A percentile compares a stretch with the other conserved stretches of the same genome.
Conservation (phyloP, 805 yeast genomes). For the Wickerhamomyces tratensis region DNA sequence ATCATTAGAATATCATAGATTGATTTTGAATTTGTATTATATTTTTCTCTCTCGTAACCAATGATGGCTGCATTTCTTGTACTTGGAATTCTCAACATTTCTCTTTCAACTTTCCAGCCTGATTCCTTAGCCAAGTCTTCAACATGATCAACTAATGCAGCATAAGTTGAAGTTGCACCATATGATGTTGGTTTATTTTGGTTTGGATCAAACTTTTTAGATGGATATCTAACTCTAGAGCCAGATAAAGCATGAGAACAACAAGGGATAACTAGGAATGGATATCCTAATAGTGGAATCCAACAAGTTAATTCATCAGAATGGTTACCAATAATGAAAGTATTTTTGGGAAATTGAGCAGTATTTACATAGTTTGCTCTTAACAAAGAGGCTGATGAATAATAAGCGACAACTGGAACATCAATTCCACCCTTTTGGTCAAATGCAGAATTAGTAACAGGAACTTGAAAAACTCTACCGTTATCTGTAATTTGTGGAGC, state of each 20-base stretch:
- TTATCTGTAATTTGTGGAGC: slow-evolving; percentile 50
- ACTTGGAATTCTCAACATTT: slow-evolving; percentile 86
- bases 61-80: slow-evolving; percentile 88
- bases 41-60: slow-evolving; percentile 39
- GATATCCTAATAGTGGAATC: slow-evolving; percentile 82
- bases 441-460: slow-evolving; percentile 13
- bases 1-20: slow-evolving; percentile 52
- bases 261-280: slow-evolving; percentile 90
- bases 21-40: slow-evolving; percentile 20
- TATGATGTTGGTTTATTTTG: slow-evolving; percentile 11
- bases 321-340: slow-evolving; percentile 89
- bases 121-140: slow-evolving; percentile 52
- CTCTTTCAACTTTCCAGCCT: slow-evolving; percentile 84
- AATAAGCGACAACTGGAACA: slow-evolving; percentile 41
- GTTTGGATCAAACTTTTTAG: slow-evolving; percentile 21
- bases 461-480: slow-evolving; percentile 48
- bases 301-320: slow-evolving; percentile 93
- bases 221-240: slow-evolving; percentile 54
- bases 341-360: slow-evolving; percentile 56
- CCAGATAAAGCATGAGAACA: slow-evolving; percentile 88
- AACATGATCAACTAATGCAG: slow-evolving; percentile 79
- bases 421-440: slow-evolving; percentile 20
- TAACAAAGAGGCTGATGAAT: slow-evolving; percentile 32
- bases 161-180: slow-evolving; percentile 57
- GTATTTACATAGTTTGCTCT: slow-evolving; percentile 46